Evolutionary conservation across 345 rosid species (phyloP).

Genomic region (Camelina neglecta): DNA sequence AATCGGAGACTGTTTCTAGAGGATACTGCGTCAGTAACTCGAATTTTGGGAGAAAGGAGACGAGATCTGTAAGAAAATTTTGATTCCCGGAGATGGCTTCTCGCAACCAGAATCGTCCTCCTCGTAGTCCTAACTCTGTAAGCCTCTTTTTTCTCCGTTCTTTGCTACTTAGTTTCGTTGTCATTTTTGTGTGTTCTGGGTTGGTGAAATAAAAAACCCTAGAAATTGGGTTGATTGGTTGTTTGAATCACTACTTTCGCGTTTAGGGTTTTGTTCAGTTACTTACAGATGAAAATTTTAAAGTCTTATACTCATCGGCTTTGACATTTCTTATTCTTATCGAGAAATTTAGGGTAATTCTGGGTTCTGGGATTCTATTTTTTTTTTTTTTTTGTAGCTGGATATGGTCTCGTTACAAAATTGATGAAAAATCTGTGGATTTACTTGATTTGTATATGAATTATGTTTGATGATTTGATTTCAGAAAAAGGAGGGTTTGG

Average conservation of each 20-base stretch:
- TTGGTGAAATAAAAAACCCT: not conserved
- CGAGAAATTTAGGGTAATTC: slow-evolving; percentile 10
- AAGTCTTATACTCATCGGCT: not conserved
- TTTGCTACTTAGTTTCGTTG: not conserved
- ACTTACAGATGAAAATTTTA: not conserved
- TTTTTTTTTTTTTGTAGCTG: not conserved
- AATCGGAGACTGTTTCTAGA: not conserved
- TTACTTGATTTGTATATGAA: not conserved
- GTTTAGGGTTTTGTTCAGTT: not conserved
- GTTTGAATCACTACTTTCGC: not conserved
- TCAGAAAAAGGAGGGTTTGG: slow-evolving; percentile 61
- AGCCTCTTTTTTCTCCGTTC: not conserved
- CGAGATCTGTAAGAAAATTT: not conserved
- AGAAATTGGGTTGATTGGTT: not conserved
- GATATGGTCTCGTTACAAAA: not conserved
- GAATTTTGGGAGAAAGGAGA: not conserved
- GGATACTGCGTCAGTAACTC: not conserved
- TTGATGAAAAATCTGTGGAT: not conserved
- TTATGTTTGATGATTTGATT: not conserved
- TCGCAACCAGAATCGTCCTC: slow-evolving; percentile 80
- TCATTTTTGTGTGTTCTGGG: not conserved
- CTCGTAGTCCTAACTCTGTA: slow-evolving; percentile 73
- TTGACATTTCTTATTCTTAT: not conserved
- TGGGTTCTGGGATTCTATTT: not conserved
- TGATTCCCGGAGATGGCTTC: slow-evolving; percentile 54